Conservation (phyloP, 2,329 filamentous ascomycete genomes). For the Pestalotiopsis fici region DNA sequence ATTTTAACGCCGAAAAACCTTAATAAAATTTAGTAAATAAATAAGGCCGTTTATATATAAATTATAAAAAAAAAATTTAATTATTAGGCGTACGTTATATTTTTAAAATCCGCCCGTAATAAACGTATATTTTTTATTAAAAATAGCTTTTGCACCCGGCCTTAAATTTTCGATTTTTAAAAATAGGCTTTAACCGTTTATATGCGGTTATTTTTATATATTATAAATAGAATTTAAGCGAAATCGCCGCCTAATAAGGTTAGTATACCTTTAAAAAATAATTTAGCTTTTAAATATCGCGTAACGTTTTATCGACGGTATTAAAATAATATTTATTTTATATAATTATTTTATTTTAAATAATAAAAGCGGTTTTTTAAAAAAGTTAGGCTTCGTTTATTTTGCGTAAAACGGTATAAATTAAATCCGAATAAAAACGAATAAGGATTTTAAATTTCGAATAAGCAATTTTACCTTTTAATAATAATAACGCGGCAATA, state of each 20-base stretch:
- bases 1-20: too few species aligned
- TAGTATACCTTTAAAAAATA: neutral
- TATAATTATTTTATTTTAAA: too few species aligned
- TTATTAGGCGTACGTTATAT: too few species aligned
- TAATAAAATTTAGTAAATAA: neutral
- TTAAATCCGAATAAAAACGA: too few species aligned
- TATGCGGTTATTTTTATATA: neutral
- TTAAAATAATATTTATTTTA: neutral
- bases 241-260: neutral
- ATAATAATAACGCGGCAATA: neutral
- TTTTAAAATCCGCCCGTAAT: neutral
- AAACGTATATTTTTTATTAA: neutral
- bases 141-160: neutral
- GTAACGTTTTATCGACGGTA: neutral
- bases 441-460: neutral
- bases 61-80: too few species aligned
- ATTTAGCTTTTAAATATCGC: neutral
- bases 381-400: neutral
- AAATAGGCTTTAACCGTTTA: neutral
- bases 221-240: neutral
- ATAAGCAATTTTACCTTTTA: neutral
- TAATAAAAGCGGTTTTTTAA: neutral
- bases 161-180: neutral
- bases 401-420: neutral
- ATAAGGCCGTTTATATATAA: neutral